phyloP scores from a whole-genome alignment of 129 eudicot species.

The Oenanthe sinensis region DNA sequence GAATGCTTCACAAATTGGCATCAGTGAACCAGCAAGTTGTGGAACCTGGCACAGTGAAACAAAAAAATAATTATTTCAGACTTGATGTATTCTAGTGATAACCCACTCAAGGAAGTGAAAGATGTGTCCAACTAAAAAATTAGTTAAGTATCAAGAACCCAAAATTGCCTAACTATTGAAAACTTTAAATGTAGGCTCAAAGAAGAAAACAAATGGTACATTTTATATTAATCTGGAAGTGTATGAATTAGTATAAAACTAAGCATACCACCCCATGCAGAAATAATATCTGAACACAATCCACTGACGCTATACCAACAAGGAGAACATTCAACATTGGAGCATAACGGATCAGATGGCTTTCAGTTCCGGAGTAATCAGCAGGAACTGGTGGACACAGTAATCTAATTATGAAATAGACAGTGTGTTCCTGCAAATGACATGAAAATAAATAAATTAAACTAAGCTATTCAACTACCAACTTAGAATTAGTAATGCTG shows the following conservation, averaged over 20 bases:
- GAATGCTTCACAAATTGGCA: conserved; percentile 26
- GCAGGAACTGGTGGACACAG: conserved; percentile 71
- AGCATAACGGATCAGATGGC: conserved; percentile 76
- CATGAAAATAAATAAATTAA: conserved; percentile 10
- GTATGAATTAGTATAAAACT: neutral
- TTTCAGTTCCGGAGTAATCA: conserved; percentile 47
- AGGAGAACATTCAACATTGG: conserved; percentile 80
- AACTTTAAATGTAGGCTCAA: neutral
- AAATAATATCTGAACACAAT: conserved; percentile 84
- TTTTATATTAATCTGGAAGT: neutral
- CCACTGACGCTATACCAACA: conserved; percentile 72
- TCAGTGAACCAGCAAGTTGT: conserved; percentile 24
- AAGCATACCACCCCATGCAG: conserved; percentile 77
- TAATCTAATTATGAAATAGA: conserved; percentile 67
- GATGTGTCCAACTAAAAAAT: neutral
- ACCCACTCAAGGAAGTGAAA: neutral
- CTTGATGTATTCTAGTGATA: too few species aligned
- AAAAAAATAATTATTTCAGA: neutral
- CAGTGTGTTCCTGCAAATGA: conserved; percentile 70
- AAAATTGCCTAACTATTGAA: too few species aligned
- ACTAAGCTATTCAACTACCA: neutral
- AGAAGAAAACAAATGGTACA: neutral
- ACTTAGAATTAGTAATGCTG: neutral
- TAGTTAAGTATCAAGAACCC: neutral
- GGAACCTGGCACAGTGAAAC: conserved; percentile 14